Evolutionary conservation across 768 basidiomycete species (phyloP).

Genomic region (Lentinula edodes): DNA sequence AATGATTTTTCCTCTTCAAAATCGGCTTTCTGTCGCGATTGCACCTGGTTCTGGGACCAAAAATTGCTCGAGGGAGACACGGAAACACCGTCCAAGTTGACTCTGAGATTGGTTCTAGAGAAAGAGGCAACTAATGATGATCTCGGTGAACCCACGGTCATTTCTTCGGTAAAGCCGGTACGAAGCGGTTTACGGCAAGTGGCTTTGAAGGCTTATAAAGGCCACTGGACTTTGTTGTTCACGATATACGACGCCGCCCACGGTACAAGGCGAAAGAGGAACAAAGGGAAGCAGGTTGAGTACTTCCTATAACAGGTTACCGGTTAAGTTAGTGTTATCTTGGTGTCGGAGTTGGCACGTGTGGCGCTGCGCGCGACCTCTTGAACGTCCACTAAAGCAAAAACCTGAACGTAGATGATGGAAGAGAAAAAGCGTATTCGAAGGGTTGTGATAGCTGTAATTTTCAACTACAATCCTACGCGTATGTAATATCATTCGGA

Average conservation of each 20-base stretch:
- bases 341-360: neutral
- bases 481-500: neutral
- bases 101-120: conserved; percentile 4
- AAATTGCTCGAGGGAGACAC: neutral
- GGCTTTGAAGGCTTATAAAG: neutral
- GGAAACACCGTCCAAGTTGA: conserved; percentile 1
- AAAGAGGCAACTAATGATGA: conserved; percentile 4
- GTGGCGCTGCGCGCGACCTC: neutral
- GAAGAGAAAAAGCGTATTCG: neutral
- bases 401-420: neutral
- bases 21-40: neutral
- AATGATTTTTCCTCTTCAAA: neutral
- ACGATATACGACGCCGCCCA: neutral
- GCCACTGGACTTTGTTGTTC: neutral
- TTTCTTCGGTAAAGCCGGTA: neutral
- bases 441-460: too few species aligned
- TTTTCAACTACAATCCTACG: neutral
- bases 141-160: conserved; percentile 7
- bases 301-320: neutral
- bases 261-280: neutral
- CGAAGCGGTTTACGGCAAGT: neutral
- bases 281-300: neutral
- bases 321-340: neutral
- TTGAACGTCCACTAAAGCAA: too few species aligned
- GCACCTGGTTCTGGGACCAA: neutral